Percentiles rank a stretch among this genome's conserved stretches.
These are phyloP conservation scores for Colletotrichum ledebouriae DNA, from an alignment of 2,329 filamentous ascomycete species.

Conservation along the genomic window DNA sequence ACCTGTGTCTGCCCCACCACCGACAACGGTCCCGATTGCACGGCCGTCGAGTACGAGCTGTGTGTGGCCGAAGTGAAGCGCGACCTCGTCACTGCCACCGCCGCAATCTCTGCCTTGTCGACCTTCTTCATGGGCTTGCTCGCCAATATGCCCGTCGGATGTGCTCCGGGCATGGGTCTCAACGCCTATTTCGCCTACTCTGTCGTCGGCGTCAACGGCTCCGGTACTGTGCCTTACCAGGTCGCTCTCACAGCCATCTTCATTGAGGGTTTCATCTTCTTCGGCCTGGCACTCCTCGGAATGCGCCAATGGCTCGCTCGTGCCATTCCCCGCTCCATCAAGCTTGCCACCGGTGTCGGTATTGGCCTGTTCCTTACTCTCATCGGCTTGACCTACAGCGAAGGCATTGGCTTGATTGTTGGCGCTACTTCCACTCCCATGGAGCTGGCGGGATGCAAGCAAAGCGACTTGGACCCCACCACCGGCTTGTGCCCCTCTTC, in stretches of 20 bases:
- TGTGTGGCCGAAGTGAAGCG: conserved; percentile 76
- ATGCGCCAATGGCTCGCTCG: conserved; percentile 91
- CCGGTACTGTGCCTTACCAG: conserved; percentile 78
- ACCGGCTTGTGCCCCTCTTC: conserved; percentile 70
- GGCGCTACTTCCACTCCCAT: conserved; percentile 78
- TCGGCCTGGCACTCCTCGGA: conserved; percentile 82
- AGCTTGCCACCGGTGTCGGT: conserved; percentile 86
- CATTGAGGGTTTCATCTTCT: conserved; percentile 88
- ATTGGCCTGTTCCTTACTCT: conserved; percentile 87
- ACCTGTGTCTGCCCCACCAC: conserved; percentile 78
- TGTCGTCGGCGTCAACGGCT: conserved; percentile 79
- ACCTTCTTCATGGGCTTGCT: conserved; percentile 88
- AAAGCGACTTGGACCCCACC: conserved; percentile 41
- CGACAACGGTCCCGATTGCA: conserved; percentile 65
- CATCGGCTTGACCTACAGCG: conserved; percentile 82
- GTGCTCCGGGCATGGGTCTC: conserved; percentile 68
- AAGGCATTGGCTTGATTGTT: conserved; percentile 84
- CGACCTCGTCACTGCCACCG: conserved; percentile 87
- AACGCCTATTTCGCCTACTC: conserved; percentile 91
- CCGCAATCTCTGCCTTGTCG: conserved; percentile 82
- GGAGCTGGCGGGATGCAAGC: conserved; percentile 78
- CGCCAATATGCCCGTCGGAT: conserved; percentile 73
- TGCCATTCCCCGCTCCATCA: conserved; percentile 86
- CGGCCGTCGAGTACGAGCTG: conserved; percentile 71
- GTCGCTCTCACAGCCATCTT: conserved; percentile 89